Evolutionary conservation across 2,329 filamentous ascomycete genomes (phyloP).

Genomic region (Grosmannia serpens): DNA sequence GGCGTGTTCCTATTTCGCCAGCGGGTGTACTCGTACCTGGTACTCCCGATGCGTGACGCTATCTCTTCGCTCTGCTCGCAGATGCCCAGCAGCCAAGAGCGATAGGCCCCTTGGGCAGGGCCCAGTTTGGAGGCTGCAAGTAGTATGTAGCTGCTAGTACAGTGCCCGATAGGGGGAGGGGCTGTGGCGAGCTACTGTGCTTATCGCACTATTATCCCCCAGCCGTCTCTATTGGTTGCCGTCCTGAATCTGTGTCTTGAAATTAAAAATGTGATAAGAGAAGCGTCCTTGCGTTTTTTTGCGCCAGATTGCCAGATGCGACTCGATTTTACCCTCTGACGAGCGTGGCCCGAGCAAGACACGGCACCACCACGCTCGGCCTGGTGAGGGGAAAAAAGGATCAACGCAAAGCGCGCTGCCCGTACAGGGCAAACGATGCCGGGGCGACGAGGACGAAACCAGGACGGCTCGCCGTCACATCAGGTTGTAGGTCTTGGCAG

Average conservation of each 20-base stretch:
- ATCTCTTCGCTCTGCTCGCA: no score
- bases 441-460: not conserved
- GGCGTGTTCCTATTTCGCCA: not conserved
- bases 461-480: not conserved
- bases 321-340: not conserved
- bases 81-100: not conserved
- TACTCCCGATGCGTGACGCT: not conserved
- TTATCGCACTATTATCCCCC: slow-evolving; percentile 1
- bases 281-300: not conserved
- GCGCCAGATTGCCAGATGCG: not conserved
- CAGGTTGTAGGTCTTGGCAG: not conserved
- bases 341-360: no score
- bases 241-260: not conserved
- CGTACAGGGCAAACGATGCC: no score
- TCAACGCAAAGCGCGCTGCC: no score
- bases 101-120: not conserved
- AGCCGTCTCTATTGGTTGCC: not conserved
- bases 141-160: not conserved
- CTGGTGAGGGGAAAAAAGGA: no score
- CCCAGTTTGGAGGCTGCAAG: not conserved
- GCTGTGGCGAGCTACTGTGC: not conserved
- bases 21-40: not conserved
- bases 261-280: not conserved
- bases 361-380: no score
- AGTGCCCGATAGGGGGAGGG: not conserved